Evolutionary conservation across 2,329 filamentous ascomycete genomes (phyloP), one percentile per base, ranked within the genome.

Genomic region (Calonectria henricotiae): DNA sequence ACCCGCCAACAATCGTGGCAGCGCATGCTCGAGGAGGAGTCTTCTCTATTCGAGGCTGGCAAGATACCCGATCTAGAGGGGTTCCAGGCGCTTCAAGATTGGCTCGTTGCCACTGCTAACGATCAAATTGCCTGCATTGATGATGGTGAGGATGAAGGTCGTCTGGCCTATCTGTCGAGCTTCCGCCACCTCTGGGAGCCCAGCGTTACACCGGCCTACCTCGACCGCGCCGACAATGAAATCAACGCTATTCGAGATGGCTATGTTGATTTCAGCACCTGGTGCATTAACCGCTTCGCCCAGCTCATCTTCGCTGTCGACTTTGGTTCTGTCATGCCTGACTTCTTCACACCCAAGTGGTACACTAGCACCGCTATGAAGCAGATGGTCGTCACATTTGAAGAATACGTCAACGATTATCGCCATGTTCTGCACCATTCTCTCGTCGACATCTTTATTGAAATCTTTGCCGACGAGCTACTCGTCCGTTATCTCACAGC

Each of bases 81-180:
- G 17, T 91, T 93, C 78, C 94, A 97, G 80, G 90, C 93, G 3
- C 86, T 98, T 32, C 94, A 97, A 80, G 96, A 99, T 84, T 99
- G 96, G 95, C 92, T 99, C 67, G 91, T 99, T 64, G 95, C 96
- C 54, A 94, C 97, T 68, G 96, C 97, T 76, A 99, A 99, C 84
- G 96, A 99, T 83, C 96, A 99, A 82, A 98, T 99, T 80, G 95
- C 95, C 67, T 98, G 95, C 82, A 98, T 99, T 78, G 96, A 98
- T 81, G 97, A 98, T 79, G 93, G 93, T 75, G 92, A 94, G 71
- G 92, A 94, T 64, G 90, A 91, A 64, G 90, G 89, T 70, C 91
- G 92, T 37, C 86, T 93, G 30, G 94, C 93, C 35, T 98, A 98
- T 84, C 88, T 98, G 61, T 92, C 94, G 4, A 92, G 92, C 78